These are phyloP conservation scores for Inonotus hispidus DNA, from an alignment of 1,284 basidiomycete genomes.

Conservation along the genomic window DNA sequence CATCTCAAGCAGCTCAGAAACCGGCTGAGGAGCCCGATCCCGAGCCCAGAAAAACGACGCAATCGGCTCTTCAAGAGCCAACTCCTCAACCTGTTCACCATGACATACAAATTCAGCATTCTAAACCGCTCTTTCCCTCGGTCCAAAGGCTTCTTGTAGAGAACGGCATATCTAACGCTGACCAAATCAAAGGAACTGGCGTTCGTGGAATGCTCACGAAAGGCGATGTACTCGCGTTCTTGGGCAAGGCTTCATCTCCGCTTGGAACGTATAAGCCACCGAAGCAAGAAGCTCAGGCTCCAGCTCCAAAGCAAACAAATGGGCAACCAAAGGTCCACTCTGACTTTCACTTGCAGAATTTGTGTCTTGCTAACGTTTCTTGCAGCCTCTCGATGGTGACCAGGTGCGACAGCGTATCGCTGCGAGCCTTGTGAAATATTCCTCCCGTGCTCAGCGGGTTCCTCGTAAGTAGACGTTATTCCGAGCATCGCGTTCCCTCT, in stretches of 20 bases:
- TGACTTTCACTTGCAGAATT: slow-evolving; percentile 1
- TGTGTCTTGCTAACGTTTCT: background rate
- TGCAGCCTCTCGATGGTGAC: slow-evolving; percentile 60
- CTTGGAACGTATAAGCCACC: slow-evolving; percentile 64
- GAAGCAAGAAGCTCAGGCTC: slow-evolving; percentile 16
- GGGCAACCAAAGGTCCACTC: slow-evolving; percentile 18
- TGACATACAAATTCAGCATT: slow-evolving; percentile 36
- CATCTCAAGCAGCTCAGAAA: slow-evolving; percentile 25
- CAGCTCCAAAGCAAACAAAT: slow-evolving; percentile 9
- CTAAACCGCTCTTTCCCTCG: slow-evolving; percentile 71
- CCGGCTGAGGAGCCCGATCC: slow-evolving; percentile 22
- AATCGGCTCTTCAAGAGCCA: slow-evolving; percentile 16
- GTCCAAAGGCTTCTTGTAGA: slow-evolving; percentile 66
- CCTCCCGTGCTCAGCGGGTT: slow-evolving; percentile 44
- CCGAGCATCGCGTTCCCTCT: slow-evolving; percentile 4
- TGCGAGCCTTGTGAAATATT: slow-evolving; percentile 58
- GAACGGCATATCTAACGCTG: slow-evolving; percentile 48
- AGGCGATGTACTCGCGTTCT: slow-evolving; percentile 78
- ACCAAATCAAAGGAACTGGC: slow-evolving; percentile 72
- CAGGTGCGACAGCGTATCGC: slow-evolving; percentile 70
- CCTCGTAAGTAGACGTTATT: slow-evolving; percentile 35
- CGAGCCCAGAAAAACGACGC: slow-evolving; percentile 26
- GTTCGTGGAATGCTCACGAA: slow-evolving; percentile 87
- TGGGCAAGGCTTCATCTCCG: slow-evolving; percentile 77
- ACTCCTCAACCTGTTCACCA: slow-evolving; percentile 30